Evolutionary conservation across 306 rosid species (phyloP).

Genomic region (Citrullus amarus): DNA sequence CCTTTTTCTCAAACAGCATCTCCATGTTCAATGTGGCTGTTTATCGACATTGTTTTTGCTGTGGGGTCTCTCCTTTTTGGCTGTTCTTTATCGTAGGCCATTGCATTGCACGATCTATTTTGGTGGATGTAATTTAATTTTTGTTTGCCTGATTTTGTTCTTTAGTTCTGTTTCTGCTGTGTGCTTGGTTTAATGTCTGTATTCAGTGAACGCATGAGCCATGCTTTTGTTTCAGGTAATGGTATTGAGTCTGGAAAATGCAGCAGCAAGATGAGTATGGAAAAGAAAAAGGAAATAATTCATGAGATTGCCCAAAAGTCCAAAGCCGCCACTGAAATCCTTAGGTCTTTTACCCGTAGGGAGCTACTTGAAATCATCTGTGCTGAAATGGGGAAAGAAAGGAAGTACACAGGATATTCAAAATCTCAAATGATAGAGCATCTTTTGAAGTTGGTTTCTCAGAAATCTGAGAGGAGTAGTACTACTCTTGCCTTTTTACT

Average conservation of each 20-base stretch:
- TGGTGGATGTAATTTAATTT: background rate
- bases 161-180: background rate
- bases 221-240: constrained; percentile 32
- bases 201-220: constrained; percentile 3
- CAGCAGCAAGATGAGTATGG: constrained; percentile 44
- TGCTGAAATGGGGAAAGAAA: constrained; percentile 81
- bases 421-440: constrained; percentile 65
- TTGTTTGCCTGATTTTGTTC: background rate
- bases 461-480: constrained; percentile 29
- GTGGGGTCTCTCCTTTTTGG: constrained; percentile 4
- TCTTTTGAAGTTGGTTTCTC: constrained; percentile 56
- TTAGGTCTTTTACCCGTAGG: constrained; percentile 59
- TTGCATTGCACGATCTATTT: constrained; percentile 1
- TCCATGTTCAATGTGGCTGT: background rate
- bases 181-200: background rate
- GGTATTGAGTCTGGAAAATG: constrained; percentile 48
- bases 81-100: background rate
- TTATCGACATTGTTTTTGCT: background rate
- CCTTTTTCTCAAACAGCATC: background rate
- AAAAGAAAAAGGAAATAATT: constrained; percentile 54
- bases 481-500: constrained; percentile 15
- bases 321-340: constrained; percentile 53
- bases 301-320: constrained; percentile 52
- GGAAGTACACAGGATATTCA: constrained; percentile 76
- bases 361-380: constrained; percentile 78